Evolutionary conservation across 345 rosid species (phyloP).

Genomic region (Bruguiera parviflora): DNA sequence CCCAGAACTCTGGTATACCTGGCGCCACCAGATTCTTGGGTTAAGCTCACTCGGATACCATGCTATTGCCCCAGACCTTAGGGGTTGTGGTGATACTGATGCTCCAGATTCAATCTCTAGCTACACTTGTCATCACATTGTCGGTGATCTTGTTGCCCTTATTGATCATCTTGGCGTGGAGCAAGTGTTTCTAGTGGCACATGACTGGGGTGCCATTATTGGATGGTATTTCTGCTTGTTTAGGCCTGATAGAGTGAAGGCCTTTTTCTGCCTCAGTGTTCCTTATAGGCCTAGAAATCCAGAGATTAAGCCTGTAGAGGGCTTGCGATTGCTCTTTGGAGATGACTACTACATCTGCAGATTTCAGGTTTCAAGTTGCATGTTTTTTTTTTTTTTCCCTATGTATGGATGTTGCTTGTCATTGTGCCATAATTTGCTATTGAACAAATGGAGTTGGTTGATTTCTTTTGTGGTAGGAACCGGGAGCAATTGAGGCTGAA

Average conservation of each 20-base stretch:
- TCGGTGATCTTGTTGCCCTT: conserved; percentile 60
- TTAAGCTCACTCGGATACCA: conserved; percentile 56
- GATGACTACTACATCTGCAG: conserved; percentile 84
- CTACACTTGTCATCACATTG: conserved; percentile 56
- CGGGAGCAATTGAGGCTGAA: conserved; percentile 54
- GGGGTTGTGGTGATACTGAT: conserved; percentile 71
- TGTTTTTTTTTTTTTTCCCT: background rate
- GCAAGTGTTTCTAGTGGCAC: conserved; percentile 60
- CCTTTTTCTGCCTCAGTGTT: conserved; percentile 57
- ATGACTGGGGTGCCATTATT: conserved; percentile 75
- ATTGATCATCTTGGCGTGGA: conserved; percentile 54
- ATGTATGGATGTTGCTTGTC: background rate
- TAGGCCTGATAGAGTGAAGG: conserved; percentile 62
- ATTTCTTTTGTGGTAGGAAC: conserved; percentile 34
- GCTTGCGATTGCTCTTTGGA: conserved; percentile 53
- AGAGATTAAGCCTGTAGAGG: conserved; percentile 44
- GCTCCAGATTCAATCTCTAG: conserved; percentile 39
- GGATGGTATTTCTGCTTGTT: conserved; percentile 79
- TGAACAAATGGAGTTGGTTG: background rate
- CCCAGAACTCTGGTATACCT: conserved; percentile 83
- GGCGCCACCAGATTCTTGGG: conserved; percentile 75
- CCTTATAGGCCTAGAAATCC: conserved; percentile 71
- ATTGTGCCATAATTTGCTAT: background rate
- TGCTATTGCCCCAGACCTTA: conserved; percentile 76
- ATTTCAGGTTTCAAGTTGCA: conserved; percentile 52